phyloP scores from a whole-genome alignment of 768 basidiomycete genomes.

The Hortiboletus campestris region DNA sequence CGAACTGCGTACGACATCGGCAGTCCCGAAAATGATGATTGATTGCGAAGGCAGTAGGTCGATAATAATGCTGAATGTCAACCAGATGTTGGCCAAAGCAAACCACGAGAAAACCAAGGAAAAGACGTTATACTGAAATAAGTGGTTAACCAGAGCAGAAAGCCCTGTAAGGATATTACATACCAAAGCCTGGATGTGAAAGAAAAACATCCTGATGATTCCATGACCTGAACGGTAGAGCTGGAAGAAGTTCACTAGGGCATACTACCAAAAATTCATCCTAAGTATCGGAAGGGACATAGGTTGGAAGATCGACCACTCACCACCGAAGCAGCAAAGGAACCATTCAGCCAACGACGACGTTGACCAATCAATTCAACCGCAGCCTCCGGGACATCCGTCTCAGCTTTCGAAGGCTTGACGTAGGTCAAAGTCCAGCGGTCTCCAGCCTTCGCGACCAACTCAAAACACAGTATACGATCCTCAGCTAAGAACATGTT shows the following conservation, averaged over 20 bases:
- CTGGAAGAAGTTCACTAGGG: slow-evolving; percentile 89
- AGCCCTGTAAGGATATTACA: slow-evolving; percentile 28
- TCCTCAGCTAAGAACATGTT: slow-evolving; percentile 92
- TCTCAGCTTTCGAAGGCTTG: slow-evolving; percentile 94
- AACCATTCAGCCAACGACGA: slow-evolving; percentile 95
- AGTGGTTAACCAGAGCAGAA: background rate
- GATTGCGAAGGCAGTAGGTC: slow-evolving; percentile 63
- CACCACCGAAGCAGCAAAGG: slow-evolving; percentile 89
- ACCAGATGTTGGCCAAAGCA: slow-evolving; percentile 86
- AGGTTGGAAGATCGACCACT: slow-evolving; percentile 28
- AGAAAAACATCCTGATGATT: slow-evolving; percentile 92
- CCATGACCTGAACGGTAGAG: slow-evolving; percentile 87
- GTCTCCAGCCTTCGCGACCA: slow-evolving; percentile 87
- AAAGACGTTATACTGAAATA: slow-evolving; percentile 73
- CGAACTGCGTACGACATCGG: slow-evolving; percentile 53
- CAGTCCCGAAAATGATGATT: slow-evolving; percentile 71
- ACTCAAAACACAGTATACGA: slow-evolving; percentile 96
- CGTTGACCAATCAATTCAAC: slow-evolving; percentile 93
- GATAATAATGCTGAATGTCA: slow-evolving; percentile 96
- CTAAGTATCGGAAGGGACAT: background rate
- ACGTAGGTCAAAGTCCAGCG: slow-evolving; percentile 89
- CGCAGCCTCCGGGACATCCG: slow-evolving; percentile 93
- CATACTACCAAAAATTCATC: slow-evolving; percentile 54
- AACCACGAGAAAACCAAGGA: slow-evolving; percentile 92
- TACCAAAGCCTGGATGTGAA: slow-evolving; percentile 90